Base-by-base conservation (phyloP, 2,329 filamentous ascomycete species). In the Setomelanomma holmii region DNA sequence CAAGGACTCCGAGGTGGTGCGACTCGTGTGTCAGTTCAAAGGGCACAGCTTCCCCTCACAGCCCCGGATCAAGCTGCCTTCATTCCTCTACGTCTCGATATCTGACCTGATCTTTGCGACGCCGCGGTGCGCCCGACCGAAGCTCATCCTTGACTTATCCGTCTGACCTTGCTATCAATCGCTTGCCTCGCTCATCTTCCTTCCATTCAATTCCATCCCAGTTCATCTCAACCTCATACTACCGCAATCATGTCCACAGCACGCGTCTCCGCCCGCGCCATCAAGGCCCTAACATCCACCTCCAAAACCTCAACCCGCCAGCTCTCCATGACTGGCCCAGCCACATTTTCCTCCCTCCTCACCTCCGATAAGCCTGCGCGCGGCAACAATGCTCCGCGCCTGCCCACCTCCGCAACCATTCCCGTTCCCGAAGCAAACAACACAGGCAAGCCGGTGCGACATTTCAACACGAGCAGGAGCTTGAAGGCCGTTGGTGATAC, bases 401-500 rank as follows among this genome's bases (percentile, higher is more conserved):
- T 77, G 55, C 71, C 84, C 39, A 74, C 78, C 63, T 80, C 81
- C 51, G 78, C 82, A 67, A 76, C 76, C 56, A 71, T 77, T 45
- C 76, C 76, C n/a, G 62, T 66, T 36, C 61, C 66, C 17, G 69
- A 70, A 42, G 50, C 64, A 41, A 51, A 64, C 4, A 60, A 69
- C 46, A 57, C 67, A 5, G 63, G 58, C 45, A 67, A 63, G 51
- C 59, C 71, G 45, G 60, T 74, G 72, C 81, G 84, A 49, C 79
- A 82, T 66, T 86, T 88, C 80, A 87, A 87, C 75, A 86, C 84
- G 55, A 84, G 80, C 56, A 82, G 82, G 55, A 72, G 79, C 54
- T 74, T 80, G 46, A 86, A 86, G 68, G 74, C 82, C 22, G 78
- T 82, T 56, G 79, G 82, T 47, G 85, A 87, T 74, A 76, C 73